Evolutionary conservation across 2,329 filamentous ascomycete genomes (phyloP), one percentile per base, ranked within the genome.

Genomic region (Bertia moriformis): DNA sequence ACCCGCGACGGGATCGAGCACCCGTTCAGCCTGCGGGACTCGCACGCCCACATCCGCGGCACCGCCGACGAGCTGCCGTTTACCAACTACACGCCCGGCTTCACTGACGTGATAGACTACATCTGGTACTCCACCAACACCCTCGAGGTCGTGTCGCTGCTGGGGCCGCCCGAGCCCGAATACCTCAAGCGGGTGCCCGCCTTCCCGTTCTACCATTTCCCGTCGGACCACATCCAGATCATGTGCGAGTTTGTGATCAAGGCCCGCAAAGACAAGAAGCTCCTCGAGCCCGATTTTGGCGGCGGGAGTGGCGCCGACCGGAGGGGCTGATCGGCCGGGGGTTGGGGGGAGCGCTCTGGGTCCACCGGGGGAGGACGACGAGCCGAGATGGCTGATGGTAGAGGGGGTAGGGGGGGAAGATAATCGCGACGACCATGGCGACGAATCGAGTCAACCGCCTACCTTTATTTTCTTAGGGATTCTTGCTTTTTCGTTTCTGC

Each of bases 61-160:
- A 77, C 91, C 24, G 78, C 79, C 4, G 83, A 87, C 42, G 85
- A 94, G 55, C 65, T 96, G 49, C 77, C 78, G 3, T 98, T 94
- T 58, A 98, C 91, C 37, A 98, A 98, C 60, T 98, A 96, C 60
- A 93, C 87, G 13, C 88, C 91, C 1, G 77, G 78, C n/a, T 98
- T 95, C 61, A 74, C 76, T 39, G 88, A 87, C 44, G 84, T 93
- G 41, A 83, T 98, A 48, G 91, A 98, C 57, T 95, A 96, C 59
- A 86, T 98, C 51, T 96, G 88, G 87, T 98, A 93, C 61, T 88
- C 87, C 41, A 89, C 86, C 42, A 94, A 91, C 58, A 78, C 82
- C 17, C 67, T 95, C 35, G 83, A 91, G 53, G 83, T 93, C 18
- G 79, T 85, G 14, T 82, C 82, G 39, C 61, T 95, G 39, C 76